Conservation (phyloP, 2,329 filamentous ascomycete genomes). For the Colletotrichum lentis region DNA sequence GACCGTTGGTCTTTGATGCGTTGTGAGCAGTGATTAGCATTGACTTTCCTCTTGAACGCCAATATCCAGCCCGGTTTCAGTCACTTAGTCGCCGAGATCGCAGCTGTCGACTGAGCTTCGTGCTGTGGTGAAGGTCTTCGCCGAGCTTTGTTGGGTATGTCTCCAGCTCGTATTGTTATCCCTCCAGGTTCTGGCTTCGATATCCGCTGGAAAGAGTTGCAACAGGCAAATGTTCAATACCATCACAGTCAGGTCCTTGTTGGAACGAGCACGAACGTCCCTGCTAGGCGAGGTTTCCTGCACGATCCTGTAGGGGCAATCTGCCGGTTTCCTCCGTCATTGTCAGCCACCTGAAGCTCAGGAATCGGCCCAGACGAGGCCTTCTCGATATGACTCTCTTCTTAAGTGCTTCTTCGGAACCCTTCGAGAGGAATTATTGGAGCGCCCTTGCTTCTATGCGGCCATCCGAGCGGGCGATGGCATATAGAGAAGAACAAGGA, state of each 20-base stretch:
- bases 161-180: not conserved
- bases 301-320: not conserved
- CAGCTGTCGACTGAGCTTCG: not conserved
- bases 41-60: constrained; percentile 12
- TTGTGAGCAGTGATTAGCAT: not conserved
- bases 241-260: not conserved
- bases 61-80: constrained; percentile 4
- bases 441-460: constrained; percentile 3
- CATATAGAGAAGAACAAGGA: constrained; percentile 11
- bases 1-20: constrained; percentile 8
- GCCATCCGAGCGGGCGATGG: constrained; percentile 23
- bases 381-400: not conserved
- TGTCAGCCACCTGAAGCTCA: not conserved
- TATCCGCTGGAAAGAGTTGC: not conserved
- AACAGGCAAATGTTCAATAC: not conserved
- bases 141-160: not conserved
- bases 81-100: not conserved
- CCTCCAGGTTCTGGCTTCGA: not conserved
- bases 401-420: not conserved
- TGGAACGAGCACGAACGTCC: not conserved
- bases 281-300: not conserved
- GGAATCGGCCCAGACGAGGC: constrained; percentile 3
- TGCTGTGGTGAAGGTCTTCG: not conserved
- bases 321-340: not conserved
- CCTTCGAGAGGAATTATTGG: constrained; percentile 20